A percentile compares a stretch with the other conserved stretches of the same genome.
Evolutionary conservation across 2,329 filamentous ascomycete genomes (phyloP).

Genomic region (Pseudofabraea citricarpa): DNA sequence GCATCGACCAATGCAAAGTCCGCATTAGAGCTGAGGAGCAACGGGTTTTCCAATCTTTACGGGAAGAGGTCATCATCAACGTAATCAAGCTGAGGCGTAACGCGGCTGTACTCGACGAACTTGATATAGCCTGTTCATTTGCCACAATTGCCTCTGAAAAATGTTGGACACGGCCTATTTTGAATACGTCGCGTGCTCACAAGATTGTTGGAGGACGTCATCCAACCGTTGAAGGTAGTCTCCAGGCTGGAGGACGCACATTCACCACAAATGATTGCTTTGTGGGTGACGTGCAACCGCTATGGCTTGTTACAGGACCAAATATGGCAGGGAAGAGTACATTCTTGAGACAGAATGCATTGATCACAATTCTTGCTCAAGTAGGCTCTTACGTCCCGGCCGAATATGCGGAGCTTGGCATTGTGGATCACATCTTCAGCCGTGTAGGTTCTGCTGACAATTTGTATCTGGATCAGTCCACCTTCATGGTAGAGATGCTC

Average conservation of each 20-base stretch:
- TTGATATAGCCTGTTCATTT: slow-evolving; percentile 86
- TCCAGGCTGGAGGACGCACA: slow-evolving; percentile 71
- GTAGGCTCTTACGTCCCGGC: slow-evolving; percentile 91
- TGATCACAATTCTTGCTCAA: slow-evolving; percentile 91
- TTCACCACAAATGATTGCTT: slow-evolving; percentile 87
- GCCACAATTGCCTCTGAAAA: slow-evolving; percentile 74
- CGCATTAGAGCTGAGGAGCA: slow-evolving; percentile 83
- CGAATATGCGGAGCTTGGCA: slow-evolving; percentile 74
- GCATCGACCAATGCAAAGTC: slow-evolving; percentile 71
- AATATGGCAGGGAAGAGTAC: slow-evolving; percentile 99
- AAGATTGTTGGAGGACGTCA: slow-evolving; percentile 83
- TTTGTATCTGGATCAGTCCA: slow-evolving; percentile 90
- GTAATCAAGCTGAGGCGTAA: slow-evolving; percentile 85
- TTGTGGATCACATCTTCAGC: slow-evolving; percentile 95
- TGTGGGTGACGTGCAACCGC: slow-evolving; percentile 61
- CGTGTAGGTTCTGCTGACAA: slow-evolving; percentile 93
- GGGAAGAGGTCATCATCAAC: slow-evolving; percentile 72
- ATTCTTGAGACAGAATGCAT: slow-evolving; percentile 89
- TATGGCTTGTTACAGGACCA: slow-evolving; percentile 73
- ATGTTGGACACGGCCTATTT: slow-evolving; percentile 64
- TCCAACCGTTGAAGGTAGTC: slow-evolving; percentile 82
- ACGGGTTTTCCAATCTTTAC: slow-evolving; percentile 69
- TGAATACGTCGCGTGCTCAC: slow-evolving; percentile 63
- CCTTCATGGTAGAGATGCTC: slow-evolving; percentile 99
- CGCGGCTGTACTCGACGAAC: slow-evolving; percentile 84